Evolutionary conservation across 2,329 filamentous ascomycete species (phyloP), one percentile per base, ranked within the genome.

Genomic region (Fusarium sp.): DNA sequence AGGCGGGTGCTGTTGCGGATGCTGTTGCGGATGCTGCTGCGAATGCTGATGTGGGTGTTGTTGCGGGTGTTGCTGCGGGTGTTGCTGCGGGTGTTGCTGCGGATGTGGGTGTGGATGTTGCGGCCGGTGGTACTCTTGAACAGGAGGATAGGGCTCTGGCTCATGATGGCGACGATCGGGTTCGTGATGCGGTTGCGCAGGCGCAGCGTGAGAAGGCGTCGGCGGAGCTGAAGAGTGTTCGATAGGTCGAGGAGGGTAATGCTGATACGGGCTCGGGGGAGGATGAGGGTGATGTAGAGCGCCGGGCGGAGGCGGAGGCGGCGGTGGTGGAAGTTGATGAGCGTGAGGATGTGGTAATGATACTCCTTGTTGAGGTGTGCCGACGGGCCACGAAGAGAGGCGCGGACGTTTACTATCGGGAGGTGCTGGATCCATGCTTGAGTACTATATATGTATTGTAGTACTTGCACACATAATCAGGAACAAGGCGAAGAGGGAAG

Each of bases 371-470:
- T 82, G 82, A 72, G 80, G 80, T 78, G 81, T 80, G 77, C 83
- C 82, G 67, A 79, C 82, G 78, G 84, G 81, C 84, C 84, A 84
- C 78, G 83, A 78, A 52, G 79, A 71, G 73, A 89, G 82, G 81
- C 87, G 87, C 78, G 84, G 85, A 77, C 87, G 86, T 83, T 90
- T 90, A 77, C 79, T 81, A 76, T 89, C 86, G 76, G 86, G 86
- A 80, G 80, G 84, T 80, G 82, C 85, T 82, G 82, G 82, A 82
- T 90, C 87, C 88, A 90, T 90, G 84, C 81, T 86, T 82, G 84
- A 72, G 69, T 75, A 76, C 74, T 79, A 77, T 76, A 76, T 76
- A 78, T 78, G 76, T 79, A 76, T 74, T 76, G 75, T 72, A 74
- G 73, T 75, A 75, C 72, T 63, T 75, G 74, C 74, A 78, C 74